Evolutionary conservation across 345 rosid genomes (phyloP).

Genomic region (Rhizophora apiculata): DNA sequence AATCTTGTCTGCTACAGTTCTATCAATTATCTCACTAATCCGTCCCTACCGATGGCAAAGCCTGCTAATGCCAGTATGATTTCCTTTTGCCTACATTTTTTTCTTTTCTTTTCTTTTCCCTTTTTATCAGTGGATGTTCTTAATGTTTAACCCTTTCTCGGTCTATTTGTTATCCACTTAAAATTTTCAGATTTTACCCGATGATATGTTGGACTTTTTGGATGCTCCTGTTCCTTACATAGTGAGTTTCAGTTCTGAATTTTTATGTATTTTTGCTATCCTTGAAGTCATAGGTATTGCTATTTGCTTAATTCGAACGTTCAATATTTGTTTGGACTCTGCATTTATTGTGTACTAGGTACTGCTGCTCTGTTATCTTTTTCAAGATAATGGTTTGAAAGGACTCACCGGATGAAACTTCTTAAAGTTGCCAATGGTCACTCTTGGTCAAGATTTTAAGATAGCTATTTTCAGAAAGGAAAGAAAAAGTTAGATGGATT

Average conservation of each 20-base stretch:
- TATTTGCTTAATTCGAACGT: too few species aligned
- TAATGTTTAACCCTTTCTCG: neutral
- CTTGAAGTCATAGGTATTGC: too few species aligned
- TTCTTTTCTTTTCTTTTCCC: neutral
- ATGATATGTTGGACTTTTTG: slow-evolving; percentile 92
- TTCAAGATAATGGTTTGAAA: neutral
- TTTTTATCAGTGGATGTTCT: neutral
- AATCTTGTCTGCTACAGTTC: slow-evolving; percentile 71
- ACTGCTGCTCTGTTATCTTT: neutral
- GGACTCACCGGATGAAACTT: too few species aligned
- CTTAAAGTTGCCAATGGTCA: too few species aligned
- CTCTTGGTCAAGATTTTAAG: too few species aligned
- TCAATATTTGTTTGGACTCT: neutral
- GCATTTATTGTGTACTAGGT: neutral
- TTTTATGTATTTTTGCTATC: neutral
- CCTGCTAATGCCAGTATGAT: slow-evolving; percentile 82
- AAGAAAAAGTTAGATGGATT: too few species aligned
- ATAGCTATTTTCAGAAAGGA: too few species aligned
- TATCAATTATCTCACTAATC: slow-evolving; percentile 71
- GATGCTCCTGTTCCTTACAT: slow-evolving; percentile 97
- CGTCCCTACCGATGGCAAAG: slow-evolving; percentile 97
- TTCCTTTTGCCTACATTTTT: neutral
- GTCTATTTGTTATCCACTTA: slow-evolving; percentile 15
- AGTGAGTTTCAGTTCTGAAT: slow-evolving; percentile 47
- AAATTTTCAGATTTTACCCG: slow-evolving; percentile 74